phyloP scores from a whole-genome alignment of 2,329 filamentous ascomycete genomes.

The Arthrobotrys megalospora region DNA sequence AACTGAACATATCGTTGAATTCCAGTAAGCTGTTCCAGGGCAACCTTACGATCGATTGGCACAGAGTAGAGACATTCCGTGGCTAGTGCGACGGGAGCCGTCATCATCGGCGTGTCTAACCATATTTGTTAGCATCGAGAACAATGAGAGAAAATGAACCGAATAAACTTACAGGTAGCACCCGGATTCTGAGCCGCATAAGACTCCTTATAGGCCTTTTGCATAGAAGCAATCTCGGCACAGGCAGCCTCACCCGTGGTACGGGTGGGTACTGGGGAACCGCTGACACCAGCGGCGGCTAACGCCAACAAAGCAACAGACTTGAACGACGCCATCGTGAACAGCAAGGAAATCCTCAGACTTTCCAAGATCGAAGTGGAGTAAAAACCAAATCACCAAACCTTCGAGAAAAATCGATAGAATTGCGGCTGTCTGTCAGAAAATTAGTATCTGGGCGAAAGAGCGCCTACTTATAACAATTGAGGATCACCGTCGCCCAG shows the following conservation, averaged over 20 bases:
- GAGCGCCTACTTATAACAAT: constrained; percentile 44
- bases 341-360: constrained; percentile 3
- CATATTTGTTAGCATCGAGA: constrained; percentile 5
- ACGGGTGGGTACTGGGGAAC: constrained; percentile 34
- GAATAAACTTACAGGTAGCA: constrained; percentile 39
- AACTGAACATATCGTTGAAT: constrained; percentile 59
- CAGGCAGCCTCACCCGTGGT: constrained; percentile 53
- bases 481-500: constrained; percentile 3
- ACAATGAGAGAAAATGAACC: background rate
- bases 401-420: constrained; percentile 18
- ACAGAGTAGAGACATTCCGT: constrained; percentile 57
- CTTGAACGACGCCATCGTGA: constrained; percentile 44
- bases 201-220: constrained; percentile 44
- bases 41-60: constrained; percentile 50
- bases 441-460: constrained; percentile 20
- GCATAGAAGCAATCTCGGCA: constrained; percentile 50
- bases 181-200: constrained; percentile 41
- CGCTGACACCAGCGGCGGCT: constrained; percentile 30
- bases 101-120: constrained; percentile 46
- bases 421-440: constrained; percentile 27
- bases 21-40: constrained; percentile 48
- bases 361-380: constrained; percentile 10
- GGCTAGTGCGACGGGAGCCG: constrained; percentile 50
- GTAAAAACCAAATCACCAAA: background rate
- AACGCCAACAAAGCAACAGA: constrained; percentile 49